Percentiles rank a stretch among this genome's conserved stretches.
phyloP scores from a whole-genome alignment of 176 grass and related monocot species.

The Eremochloa ophiuroides region DNA sequence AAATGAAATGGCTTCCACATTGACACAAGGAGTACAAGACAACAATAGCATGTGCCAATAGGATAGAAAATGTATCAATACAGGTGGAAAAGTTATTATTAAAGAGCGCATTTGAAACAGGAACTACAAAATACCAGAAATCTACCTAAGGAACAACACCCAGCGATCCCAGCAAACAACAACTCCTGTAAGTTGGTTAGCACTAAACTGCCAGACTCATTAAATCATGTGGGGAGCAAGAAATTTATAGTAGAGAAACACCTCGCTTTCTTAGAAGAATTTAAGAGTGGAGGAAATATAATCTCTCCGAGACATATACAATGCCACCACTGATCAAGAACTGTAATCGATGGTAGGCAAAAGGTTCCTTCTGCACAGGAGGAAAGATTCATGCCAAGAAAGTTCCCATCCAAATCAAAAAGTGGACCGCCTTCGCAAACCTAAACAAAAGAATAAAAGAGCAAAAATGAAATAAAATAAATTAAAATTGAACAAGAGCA shows the following conservation, averaged over 20 bases:
- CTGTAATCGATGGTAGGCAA: background rate
- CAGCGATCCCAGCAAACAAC: background rate
- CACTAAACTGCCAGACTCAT: background rate
- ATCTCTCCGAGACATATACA: background rate
- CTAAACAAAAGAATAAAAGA: background rate
- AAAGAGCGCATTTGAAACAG: background rate
- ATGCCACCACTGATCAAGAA: background rate
- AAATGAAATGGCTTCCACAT: background rate
- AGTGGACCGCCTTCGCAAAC: background rate
- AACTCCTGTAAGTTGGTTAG: background rate
- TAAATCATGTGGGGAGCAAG: background rate
- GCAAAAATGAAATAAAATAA: background rate
- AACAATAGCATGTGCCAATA: background rate
- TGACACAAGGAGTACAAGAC: background rate
- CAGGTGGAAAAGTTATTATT: background rate
- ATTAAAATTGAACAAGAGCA: background rate
- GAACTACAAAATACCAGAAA: background rate
- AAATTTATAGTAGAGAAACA: background rate
- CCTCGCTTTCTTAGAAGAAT: background rate
- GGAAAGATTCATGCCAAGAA: constrained; percentile 2
- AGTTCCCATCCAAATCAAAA: background rate
- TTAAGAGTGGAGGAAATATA: background rate
- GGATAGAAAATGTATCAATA: background rate
- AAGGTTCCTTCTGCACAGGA: background rate
- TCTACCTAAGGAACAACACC: background rate